Evolutionary conservation across 768 basidiomycete genomes (phyloP), one percentile per base, ranked within the genome.

Genomic region (Wakefieldia striispora): DNA sequence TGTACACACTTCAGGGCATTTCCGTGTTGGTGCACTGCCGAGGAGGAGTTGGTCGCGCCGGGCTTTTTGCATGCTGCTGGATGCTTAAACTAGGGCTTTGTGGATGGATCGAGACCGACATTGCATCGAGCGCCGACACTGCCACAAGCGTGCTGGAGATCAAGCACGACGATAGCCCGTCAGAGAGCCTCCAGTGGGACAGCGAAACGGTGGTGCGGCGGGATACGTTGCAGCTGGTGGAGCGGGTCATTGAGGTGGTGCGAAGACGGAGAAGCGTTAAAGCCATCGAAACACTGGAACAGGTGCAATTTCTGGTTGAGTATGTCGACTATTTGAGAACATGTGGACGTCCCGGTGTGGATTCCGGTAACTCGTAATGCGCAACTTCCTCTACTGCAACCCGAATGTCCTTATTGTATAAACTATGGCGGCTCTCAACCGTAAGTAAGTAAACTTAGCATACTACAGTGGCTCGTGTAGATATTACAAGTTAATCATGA

Each of bases 11-110:
- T 4, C 72, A 71, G 6, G 91, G 94, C 3, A 63, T 79, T 0
- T 76, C 81, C 9, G 77, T 94, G 9, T 77, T 95, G 11, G 88
- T 87, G 12, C 95, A 97, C 59, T 98, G 95, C 64, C 82, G 95
- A 16, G 95, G 95, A 14, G 95, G 95, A 4, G 88, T 98, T 7
- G 95, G 95, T 3, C 81, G 95, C 16, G 95, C 95, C 0, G 95
- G 95, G 1, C 76, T 97, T 21, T 76, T 97, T 39, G 94, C 93
- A 2, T 91, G 87, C 57, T 92, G 89, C 60, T 97, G 95, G 95
- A 77, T 90, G 64, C 75, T 95, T 50, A 91, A 90, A 66, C 82
- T 97, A 53, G 95, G 94, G 4, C 76, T 97, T n/a, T 95, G 80
- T 60, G 89, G 83, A 23, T 88, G 81, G 83, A 70, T 78, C 47